Evolutionary conservation across 306 rosid genomes (phyloP).

Genomic region (Lathyrus aphaca): DNA sequence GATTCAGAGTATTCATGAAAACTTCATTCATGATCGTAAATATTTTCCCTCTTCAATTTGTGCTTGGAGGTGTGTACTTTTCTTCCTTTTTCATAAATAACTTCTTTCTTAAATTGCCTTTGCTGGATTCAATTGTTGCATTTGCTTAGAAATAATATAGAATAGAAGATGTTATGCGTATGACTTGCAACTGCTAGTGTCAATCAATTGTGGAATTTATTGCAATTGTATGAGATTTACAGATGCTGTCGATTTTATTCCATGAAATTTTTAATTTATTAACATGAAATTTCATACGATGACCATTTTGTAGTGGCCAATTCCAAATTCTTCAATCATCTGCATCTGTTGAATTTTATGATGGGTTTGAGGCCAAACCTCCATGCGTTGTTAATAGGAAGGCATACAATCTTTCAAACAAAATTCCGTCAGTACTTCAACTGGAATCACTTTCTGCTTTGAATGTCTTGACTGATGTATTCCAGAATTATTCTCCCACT

Average conservation of each 20-base stretch:
- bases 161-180: neutral
- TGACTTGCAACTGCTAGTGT: neutral
- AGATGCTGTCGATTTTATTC: slow-evolving; percentile 20
- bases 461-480: slow-evolving; percentile 50
- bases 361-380: slow-evolving; percentile 67
- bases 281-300: slow-evolving; percentile 20
- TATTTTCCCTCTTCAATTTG: slow-evolving; percentile 51
- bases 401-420: slow-evolving; percentile 48
- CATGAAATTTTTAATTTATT: slow-evolving; percentile 21
- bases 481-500: slow-evolving; percentile 49
- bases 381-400: slow-evolving; percentile 53
- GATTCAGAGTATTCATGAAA: slow-evolving; percentile 29
- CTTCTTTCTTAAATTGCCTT: slow-evolving; percentile 4
- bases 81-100: slow-evolving; percentile 32
- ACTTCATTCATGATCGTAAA: slow-evolving; percentile 17
- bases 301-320: slow-evolving; percentile 62
- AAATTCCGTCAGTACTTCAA: slow-evolving; percentile 61
- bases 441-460: slow-evolving; percentile 48
- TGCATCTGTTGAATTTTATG: slow-evolving; percentile 36
- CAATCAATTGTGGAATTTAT: neutral
- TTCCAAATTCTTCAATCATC: slow-evolving; percentile 45
- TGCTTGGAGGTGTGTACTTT: slow-evolving; percentile 70
- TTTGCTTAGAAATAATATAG: slow-evolving; percentile 27
- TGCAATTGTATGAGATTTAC: slow-evolving; percentile 20
- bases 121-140: slow-evolving; percentile 19